A percentile compares a stretch with the other conserved stretches of the same genome.
Evolutionary conservation across 257 asterid species (phyloP).

Genomic region (Plectranthus barbatus): DNA sequence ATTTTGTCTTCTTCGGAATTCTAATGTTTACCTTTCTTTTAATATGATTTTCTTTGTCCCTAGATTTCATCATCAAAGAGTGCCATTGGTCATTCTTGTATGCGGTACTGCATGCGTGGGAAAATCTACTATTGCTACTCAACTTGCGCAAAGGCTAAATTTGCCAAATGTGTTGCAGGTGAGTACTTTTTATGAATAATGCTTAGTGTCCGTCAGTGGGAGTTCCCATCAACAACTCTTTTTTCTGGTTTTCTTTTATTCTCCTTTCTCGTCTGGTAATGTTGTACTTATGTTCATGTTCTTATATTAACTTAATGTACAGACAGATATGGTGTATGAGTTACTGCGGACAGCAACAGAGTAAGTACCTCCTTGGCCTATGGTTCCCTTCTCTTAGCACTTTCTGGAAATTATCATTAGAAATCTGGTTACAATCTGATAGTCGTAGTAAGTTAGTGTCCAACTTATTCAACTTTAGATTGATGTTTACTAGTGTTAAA

Average conservation of each 20-base stretch:
- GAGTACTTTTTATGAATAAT: conserved; percentile 10
- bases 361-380: conserved; percentile 42
- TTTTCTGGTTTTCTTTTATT: neutral
- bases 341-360: conserved; percentile 95
- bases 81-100: conserved; percentile 95
- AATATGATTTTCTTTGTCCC: conserved; percentile 17
- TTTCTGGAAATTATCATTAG: conserved; percentile 2
- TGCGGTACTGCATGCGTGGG: conserved; percentile 99
- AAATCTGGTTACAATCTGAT: neutral
- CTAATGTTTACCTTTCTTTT: conserved; percentile 3
- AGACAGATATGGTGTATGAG: conserved; percentile 99
- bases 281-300: conserved; percentile 14
- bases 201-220: conserved; percentile 2
- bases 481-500: neutral
- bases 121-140: conserved; percentile 96
- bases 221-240: neutral
- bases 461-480: conserved; percentile 8
- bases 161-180: conserved; percentile 97
- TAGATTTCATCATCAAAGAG: conserved; percentile 97
- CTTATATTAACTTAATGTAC: conserved; percentile 25
- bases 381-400: neutral
- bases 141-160: conserved; percentile 96
- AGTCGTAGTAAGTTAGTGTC: conserved; percentile 1
- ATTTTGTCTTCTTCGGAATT: neutral
- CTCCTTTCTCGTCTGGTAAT: neutral